A percentile compares a stretch with the other conserved stretches of the same genome.
phyloP scores from a whole-genome alignment of 331 rosid genomes.

The Rhamnella rubrinervis region DNA sequence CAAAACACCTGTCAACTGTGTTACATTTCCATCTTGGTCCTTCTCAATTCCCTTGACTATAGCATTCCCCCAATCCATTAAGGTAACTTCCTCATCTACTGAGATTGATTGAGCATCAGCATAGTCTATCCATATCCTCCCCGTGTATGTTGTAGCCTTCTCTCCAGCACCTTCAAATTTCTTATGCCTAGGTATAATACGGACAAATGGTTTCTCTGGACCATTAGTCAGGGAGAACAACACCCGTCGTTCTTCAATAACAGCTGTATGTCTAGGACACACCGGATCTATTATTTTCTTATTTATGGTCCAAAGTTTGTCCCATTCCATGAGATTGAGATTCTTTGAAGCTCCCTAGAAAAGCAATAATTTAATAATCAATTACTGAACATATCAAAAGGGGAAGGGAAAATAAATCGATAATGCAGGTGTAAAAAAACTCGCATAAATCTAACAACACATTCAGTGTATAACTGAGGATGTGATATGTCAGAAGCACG shows the following conservation, averaged over 20 bases:
- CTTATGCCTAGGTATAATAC: slow-evolving; percentile 85
- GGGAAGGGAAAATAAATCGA: background rate
- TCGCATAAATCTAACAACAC: background rate
- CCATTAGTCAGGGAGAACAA: slow-evolving; percentile 74
- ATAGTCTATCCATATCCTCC: slow-evolving; percentile 69
- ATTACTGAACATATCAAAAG: background rate
- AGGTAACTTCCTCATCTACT: slow-evolving; percentile 75
- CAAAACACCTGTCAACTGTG: slow-evolving; percentile 70
- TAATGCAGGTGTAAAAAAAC: background rate
- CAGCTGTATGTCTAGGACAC: slow-evolving; percentile 96
- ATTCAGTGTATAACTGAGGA: background rate
- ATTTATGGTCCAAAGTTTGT: slow-evolving; percentile 95
- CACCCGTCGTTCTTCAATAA: slow-evolving; percentile 63
- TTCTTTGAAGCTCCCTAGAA: slow-evolving; percentile 90
- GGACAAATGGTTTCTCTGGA: slow-evolving; percentile 73
- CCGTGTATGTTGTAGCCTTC: slow-evolving; percentile 70
- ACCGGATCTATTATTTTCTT: slow-evolving; percentile 98
- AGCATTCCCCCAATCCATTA: slow-evolving; percentile 99
- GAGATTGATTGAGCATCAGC: slow-evolving; percentile 67
- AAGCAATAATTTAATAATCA: slow-evolving; percentile 18
- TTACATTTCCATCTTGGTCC: slow-evolving; percentile 64
- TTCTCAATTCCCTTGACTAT: slow-evolving; percentile 66
- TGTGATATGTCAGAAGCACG: no score
- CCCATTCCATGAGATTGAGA: slow-evolving; percentile 99
- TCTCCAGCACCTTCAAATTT: slow-evolving; percentile 88